Percentiles rank a stretch among this genome's conserved stretches.
Evolutionary conservation across 2,329 filamentous ascomycete genomes (phyloP).

Genomic region (Trichophyton mentagrophytes): DNA sequence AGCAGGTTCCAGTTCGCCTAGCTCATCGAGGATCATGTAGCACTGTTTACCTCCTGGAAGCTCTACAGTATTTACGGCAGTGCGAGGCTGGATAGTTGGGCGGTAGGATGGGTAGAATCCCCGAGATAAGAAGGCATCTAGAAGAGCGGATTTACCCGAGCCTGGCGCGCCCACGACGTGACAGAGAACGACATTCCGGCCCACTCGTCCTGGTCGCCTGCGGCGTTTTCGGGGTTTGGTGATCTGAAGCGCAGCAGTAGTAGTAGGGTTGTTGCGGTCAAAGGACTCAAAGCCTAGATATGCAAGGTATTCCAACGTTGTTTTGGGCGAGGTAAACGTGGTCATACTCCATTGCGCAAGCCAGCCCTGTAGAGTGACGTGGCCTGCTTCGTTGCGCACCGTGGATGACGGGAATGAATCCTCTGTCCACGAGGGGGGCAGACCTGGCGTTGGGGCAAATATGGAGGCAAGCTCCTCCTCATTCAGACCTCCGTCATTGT

Average conservation of each 20-base stretch:
- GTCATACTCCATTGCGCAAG: constrained; percentile 99
- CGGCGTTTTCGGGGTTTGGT: constrained; percentile 84
- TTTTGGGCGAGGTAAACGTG: constrained; percentile 89
- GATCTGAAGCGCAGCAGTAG: constrained; percentile 74
- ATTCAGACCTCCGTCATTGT: constrained; percentile 90
- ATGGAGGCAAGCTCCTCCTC: constrained; percentile 71
- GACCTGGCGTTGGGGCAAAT: constrained; percentile 83
- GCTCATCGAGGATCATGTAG: constrained; percentile 88
- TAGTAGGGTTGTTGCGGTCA: constrained; percentile 57
- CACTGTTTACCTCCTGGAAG: constrained; percentile 92
- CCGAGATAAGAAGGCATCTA: constrained; percentile 82
- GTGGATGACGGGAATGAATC: constrained; percentile 85
- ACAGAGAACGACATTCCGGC: constrained; percentile 86
- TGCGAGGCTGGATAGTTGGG: constrained; percentile 87
- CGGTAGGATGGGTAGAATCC: constrained; percentile 75
- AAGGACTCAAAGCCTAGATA: constrained; percentile 87
- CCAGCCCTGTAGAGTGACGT: constrained; percentile 95
- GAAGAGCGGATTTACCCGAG: constrained; percentile 79
- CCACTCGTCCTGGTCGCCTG: constrained; percentile 68
- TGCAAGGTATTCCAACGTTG: constrained; percentile 86
- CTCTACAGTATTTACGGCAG: constrained; percentile 92
- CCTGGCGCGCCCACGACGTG: constrained; percentile 78
- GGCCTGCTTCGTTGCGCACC: constrained; percentile 84
- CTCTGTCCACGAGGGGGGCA: constrained; percentile 77
- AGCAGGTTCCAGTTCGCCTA: constrained; percentile 88